Evolutionary conservation across 2,329 filamentous ascomycete species (phyloP), one percentile per base, ranked within the genome.

Genomic region (Aspergillus phoenicis): DNA sequence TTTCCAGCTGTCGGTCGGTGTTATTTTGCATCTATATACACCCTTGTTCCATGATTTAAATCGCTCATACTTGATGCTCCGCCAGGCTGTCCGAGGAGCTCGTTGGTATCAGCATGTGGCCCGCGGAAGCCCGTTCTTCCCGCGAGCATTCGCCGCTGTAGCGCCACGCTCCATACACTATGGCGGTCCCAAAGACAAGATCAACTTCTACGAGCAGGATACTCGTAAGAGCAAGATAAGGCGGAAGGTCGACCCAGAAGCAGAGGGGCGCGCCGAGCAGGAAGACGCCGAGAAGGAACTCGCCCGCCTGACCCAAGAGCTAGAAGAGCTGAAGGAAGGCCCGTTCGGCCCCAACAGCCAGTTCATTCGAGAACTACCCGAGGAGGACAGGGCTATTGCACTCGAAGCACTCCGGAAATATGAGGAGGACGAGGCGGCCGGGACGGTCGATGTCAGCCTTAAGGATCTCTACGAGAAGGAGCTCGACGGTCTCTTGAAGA

Each of bases 131-230:
- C 68, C 70, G 68, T 70, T 71, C 63, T 67, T 66, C 65, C 62
- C 70, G 59, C 73, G 75, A 52, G 58, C 68, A 45, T 75, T 78
- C 66, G 73, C 72, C 62, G 69, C 61, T 52, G 63, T 70, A 70
- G 60, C 68, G 60, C 65, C 67, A 64, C 72, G 68, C 63, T 69
- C 62, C 61, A 65, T 72, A 57, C 61, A 73, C 51, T 74, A 70
- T 64, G 73, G 72, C 63, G 75, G 71, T 22, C 73, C 71, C n/a
- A 74, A 78, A 60, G 73, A 80, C 54, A 77, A 77, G 54, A 69
- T 82, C 43, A 73, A 69, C 45, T 78, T 80, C 58, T 81, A 75
- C 62, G 80, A 81, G 66, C 78, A 81, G 60, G 70, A 74, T 58
- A 73, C 73, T 2, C 68, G 61, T 22, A 66, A 67, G 30, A 77